Conservation (phyloP, 1,284 basidiomycete genomes). For the Tausonia pullulans region DNA sequence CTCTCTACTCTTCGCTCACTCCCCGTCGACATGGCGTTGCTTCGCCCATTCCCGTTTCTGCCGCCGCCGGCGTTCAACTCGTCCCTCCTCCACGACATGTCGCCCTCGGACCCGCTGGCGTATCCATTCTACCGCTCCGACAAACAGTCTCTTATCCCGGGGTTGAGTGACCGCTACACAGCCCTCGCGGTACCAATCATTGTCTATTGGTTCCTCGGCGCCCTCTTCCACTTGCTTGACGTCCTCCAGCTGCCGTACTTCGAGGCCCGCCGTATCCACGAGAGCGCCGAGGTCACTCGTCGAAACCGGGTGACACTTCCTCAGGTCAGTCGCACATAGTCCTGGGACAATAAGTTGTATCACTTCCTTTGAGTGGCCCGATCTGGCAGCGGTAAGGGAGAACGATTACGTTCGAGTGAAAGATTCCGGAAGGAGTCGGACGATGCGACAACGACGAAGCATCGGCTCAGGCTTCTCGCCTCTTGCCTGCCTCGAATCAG, state of each 20-base stretch:
- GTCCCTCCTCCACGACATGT: slow-evolving; percentile 27
- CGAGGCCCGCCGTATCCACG: slow-evolving; percentile 77
- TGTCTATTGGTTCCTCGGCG: slow-evolving; percentile 77
- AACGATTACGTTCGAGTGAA: too few species aligned
- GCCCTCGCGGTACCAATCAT: slow-evolving; percentile 64
- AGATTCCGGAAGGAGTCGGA: too few species aligned
- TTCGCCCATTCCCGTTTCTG: background rate
- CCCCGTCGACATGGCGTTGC: too few species aligned
- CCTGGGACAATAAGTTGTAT: background rate
- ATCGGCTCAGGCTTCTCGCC: too few species aligned
- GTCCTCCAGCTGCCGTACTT: slow-evolving; percentile 61
- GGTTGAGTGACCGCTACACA: slow-evolving; percentile 60
- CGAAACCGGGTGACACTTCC: slow-evolving; percentile 58
- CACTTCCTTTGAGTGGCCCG: too few species aligned
- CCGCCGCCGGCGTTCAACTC: slow-evolving; percentile 22
- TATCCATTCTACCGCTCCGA: slow-evolving; percentile 46
- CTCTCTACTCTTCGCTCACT: too few species aligned
- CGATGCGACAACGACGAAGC: too few species aligned
- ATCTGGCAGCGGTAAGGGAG: too few species aligned
- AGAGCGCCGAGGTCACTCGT: slow-evolving; percentile 63
- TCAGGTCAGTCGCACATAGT: background rate
- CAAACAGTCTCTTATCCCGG: slow-evolving; percentile 43
- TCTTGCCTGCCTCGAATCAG: too few species aligned
- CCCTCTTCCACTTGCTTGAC: slow-evolving; percentile 75
- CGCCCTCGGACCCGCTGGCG: slow-evolving; percentile 24